Base-by-base conservation (phyloP, 2,329 filamentous ascomycete genomes). In the Lasiodiplodia hormozganensis region DNA sequence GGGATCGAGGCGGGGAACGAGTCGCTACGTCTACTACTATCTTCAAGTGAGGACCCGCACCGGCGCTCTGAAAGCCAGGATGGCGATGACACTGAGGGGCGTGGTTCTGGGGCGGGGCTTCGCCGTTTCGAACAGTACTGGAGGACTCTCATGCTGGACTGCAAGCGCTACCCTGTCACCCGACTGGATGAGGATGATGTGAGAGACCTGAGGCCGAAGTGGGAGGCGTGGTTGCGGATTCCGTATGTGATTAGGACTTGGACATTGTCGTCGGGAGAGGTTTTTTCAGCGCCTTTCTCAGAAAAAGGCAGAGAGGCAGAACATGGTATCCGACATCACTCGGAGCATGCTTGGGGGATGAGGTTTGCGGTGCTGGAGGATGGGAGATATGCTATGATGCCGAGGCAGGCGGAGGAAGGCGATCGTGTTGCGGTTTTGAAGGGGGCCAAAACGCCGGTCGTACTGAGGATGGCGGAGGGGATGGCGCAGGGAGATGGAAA, bases 111-210 rank as follows among this genome's bases (percentile, higher is more conserved):
- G 23, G 23, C 23, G 23, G 23, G 1, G 31, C 31, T 10, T 10
- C 7, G 1, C 36, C 31, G 16, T 1, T 68, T 68, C 31, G 53
- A 64, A 31, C 34, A 12, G 16, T 68, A 54, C 28, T 68, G 67
- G 67, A 31, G 67, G 16, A 68, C 67, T 34, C 23, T 64, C 7
- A 34, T 64, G 21, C 31, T 56, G 25, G 67, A 68, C 8, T 54
- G 57, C 16, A 38, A 4, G 21, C 3, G 47, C 18, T 53, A 54
- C n/a, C 49, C 67, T 14, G 28, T 34, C 6, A 8, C 7, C 6
- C 47, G 67, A n/a, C 12, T 82, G 11, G 81, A 81, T 0, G 57
- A 73, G 36, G 76, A 80, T 10, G 78, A 77, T 47, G 74, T 85
- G 4, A 75, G 79, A 31, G 68, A 71, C 2, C 71, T 84, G 2